phyloP scores from a whole-genome alignment of 1,139 yeast species.

The Waltiozyma sp. region DNA sequence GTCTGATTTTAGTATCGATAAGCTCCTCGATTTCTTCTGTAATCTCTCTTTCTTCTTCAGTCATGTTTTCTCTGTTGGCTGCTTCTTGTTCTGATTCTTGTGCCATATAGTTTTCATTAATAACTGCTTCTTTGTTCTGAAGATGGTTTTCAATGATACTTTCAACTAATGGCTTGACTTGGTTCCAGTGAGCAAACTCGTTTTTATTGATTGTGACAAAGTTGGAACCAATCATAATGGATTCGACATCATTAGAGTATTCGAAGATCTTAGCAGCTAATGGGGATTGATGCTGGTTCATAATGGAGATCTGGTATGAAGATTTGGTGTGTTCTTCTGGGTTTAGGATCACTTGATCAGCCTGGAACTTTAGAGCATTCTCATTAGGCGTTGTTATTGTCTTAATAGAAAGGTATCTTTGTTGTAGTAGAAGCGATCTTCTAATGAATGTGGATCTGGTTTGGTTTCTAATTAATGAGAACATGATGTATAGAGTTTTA shows the following conservation, averaged over 20 bases:
- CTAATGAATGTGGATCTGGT: background rate
- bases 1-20: conserved; percentile 87
- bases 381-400: conserved; percentile 80
- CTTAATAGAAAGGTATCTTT: conserved; percentile 26
- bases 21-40: conserved; percentile 87
- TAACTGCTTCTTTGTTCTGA: conserved; percentile 59
- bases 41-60: conserved; percentile 38
- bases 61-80: conserved; percentile 4
- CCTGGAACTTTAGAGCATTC: conserved; percentile 71
- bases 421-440: background rate
- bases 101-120: conserved; percentile 25
- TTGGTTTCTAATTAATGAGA: background rate
- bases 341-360: conserved; percentile 11
- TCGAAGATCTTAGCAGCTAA: conserved; percentile 72
- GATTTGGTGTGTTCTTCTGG: conserved; percentile 6
- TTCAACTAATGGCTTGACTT: conserved; percentile 81
- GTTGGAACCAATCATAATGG: conserved; percentile 78
- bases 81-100: conserved; percentile 9
- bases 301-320: conserved; percentile 42
- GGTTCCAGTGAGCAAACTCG: conserved; percentile 55
- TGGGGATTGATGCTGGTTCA: conserved; percentile 71
- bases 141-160: conserved; percentile 75
- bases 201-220: conserved; percentile 81
- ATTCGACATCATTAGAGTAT: conserved; percentile 49
- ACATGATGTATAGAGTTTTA: too few relatives aligned